Base-by-base conservation (phyloP, 768 basidiomycete genomes). In the Fibroporia radiculosa region DNA sequence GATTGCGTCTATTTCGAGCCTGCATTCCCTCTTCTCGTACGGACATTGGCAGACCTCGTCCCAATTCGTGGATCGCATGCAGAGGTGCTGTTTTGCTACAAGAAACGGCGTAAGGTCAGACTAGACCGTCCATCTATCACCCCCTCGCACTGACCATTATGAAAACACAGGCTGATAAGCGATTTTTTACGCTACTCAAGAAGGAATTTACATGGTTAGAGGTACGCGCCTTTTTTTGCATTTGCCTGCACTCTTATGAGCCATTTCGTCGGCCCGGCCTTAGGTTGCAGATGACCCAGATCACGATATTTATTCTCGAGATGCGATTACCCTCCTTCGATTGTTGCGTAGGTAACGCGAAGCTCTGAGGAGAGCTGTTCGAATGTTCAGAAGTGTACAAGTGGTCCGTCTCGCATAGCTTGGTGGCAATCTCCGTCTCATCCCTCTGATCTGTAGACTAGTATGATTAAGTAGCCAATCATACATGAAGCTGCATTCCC, bases 1-100 rank as follows among this genome's bases (percentile, higher is more conserved):
- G 93, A 97, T 58, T 97, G 93, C 54, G 92, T 97, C 7, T 97
- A 97, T 66, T 92, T 90, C 52, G 93, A 96, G 63, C 89, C 91
- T 11, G 81, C 89, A 0, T 97, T 96, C 56, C 84, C 91, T 6
- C 73, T 93, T 11, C 76, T 97, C 1, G 85, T 93, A 2, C 64
- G 81, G 51, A 93, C 92, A 0, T 69, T 97, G 25, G 71, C 67
- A 26, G 75, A 82, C 34, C 74, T 95, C 28, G 68, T 61, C 2
- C 36, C 53, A 0, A 53, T 74, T 1, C 60, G 57, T 6, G 67
- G 71, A 18, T 60, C 62, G 28, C 62, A 63, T 16, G 75, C 83
- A 14, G 83, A 90, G 45, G 74, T 93, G 31, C 62, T 95, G 27
- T 92, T 97, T 64, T 93, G 90, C 59, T 95, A 92, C 68, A 93